phyloP scores from a whole-genome alignment of 192 early-diverging fungal genomes.

The Podila verticillata region DNA sequence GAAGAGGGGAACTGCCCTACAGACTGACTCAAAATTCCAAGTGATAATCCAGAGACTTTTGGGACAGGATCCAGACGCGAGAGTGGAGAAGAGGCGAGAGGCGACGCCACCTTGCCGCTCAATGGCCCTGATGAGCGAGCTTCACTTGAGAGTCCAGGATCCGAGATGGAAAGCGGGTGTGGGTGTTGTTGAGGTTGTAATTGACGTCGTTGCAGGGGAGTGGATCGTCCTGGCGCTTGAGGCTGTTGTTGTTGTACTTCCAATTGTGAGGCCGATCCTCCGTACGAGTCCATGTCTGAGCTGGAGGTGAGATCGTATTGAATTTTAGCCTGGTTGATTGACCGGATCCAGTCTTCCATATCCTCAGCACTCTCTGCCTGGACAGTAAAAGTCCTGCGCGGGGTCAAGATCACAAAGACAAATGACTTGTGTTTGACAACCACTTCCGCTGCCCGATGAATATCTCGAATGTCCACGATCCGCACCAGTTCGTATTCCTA shows the following conservation, averaged over 20 bases:
- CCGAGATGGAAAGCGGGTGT: slow-evolving; percentile 32
- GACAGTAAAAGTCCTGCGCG: slow-evolving; percentile 76
- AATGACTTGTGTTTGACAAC: slow-evolving; percentile 70
- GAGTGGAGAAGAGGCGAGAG: slow-evolving; percentile 8
- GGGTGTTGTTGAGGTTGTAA: slow-evolving; percentile 9
- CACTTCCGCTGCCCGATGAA: slow-evolving; percentile 77
- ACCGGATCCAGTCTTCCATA: slow-evolving; percentile 74
- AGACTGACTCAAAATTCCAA: slow-evolving; percentile 31
- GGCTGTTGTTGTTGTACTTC: neutral
- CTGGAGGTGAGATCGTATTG: slow-evolving; percentile 40
- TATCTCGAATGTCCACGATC: slow-evolving; percentile 75
- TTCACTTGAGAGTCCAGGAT: slow-evolving; percentile 17
- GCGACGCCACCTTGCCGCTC: slow-evolving; percentile 8
- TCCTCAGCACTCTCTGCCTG: slow-evolving; percentile 63
- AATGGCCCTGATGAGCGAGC: neutral
- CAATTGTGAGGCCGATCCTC: slow-evolving; percentile 28
- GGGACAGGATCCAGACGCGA: slow-evolving; percentile 6
- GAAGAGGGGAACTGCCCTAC: slow-evolving; percentile 25
- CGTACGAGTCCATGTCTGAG: slow-evolving; percentile 42
- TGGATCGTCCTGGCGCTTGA: slow-evolving; percentile 1
- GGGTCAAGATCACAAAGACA: slow-evolving; percentile 81
- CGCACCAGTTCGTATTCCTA: slow-evolving; percentile 83
- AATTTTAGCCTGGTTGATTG: slow-evolving; percentile 52
- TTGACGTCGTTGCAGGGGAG: neutral
- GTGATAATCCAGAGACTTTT: slow-evolving; percentile 27